These are phyloP conservation scores for Corchorus olitorius DNA, from an alignment of 345 rosid genomes.

Conservation along the genomic window DNA sequence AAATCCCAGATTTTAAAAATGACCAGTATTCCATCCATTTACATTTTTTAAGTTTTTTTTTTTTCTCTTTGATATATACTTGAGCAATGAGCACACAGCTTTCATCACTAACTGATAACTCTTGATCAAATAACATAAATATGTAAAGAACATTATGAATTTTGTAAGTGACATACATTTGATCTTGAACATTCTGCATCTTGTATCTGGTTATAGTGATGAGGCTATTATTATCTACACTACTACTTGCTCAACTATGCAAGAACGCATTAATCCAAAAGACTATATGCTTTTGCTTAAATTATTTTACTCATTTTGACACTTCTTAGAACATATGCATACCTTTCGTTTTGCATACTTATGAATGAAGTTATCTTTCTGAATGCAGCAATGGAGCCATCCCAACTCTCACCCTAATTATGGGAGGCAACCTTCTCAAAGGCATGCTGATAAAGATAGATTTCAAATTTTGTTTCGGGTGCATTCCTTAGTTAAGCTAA, in stretches of 20 bases:
- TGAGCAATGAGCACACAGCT: no score
- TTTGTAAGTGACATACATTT: no score
- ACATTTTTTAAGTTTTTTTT: background rate
- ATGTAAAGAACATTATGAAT: no score
- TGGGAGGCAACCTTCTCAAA: conserved; percentile 65
- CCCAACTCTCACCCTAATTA: conserved; percentile 56
- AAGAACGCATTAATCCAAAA: background rate
- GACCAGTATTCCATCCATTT: background rate
- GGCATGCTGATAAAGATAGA: conserved; percentile 32
- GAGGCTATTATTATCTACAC: background rate
- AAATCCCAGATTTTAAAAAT: background rate
- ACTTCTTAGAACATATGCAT: background rate
- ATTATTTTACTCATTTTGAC: background rate
- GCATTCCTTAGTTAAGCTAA: background rate
- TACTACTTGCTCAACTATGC: background rate
- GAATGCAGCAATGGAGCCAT: conserved; percentile 59
- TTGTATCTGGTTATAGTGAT: background rate
- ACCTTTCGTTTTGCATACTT: background rate
- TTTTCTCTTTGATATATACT: no score
- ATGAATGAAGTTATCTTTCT: background rate
- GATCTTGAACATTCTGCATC: background rate
- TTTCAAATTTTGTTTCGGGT: background rate
- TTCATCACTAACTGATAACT: no score
- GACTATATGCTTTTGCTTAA: background rate
- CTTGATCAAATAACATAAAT: no score